Base-by-base conservation (phyloP, 805 yeast genomes). In the Lachancea lanzarotensis region DNA sequence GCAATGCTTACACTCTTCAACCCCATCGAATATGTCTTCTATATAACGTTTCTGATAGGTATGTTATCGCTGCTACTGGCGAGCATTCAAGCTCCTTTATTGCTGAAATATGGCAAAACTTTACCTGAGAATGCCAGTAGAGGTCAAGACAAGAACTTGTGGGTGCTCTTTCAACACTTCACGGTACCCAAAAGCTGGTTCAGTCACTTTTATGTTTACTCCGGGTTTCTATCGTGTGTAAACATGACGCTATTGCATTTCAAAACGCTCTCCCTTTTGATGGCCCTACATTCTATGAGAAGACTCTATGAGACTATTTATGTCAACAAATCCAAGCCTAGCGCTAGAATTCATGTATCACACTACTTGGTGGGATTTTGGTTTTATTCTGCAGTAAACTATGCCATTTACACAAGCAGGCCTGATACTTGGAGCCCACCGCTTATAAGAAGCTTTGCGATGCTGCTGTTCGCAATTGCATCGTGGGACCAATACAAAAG, bases 181-280 rank as follows among this genome's bases (percentile, higher is more conserved):
- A 76, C 78, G 11, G 82, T 82, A 0, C 85, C 88, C 0, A 84
- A 82, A 55, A 50, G 71, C 11, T 78, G 73, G 72, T 84, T 84
- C 54, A 54, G 66, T 2, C 88, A 84, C 54, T 84, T 79, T 52
- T 84, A 84, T 59, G 46, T 75, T 3, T 40, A 76, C 15, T 72
- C 79, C 15, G 53, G 70, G 1, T 22, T 59, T 0, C 50, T 71
- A 29, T 55, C 55, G 11, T 47, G 60, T 16, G 33, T 34, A 33
- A 30, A 22, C 18, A 54, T 57, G 6, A 52, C 59, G 52, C 13
- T 48, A 48, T 34, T 44, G 50, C 2, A 51, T 55, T 9, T 29
- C 31, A 50, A 55, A 40, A 39, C 54, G n/a, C 47, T 52, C 1
- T 46, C 49, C 35, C 50, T 58, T 33, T 45, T 67, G 2, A 40